Evolutionary conservation across 1,284 basidiomycete species (phyloP).

Genomic region (Kwoniella shivajii): DNA sequence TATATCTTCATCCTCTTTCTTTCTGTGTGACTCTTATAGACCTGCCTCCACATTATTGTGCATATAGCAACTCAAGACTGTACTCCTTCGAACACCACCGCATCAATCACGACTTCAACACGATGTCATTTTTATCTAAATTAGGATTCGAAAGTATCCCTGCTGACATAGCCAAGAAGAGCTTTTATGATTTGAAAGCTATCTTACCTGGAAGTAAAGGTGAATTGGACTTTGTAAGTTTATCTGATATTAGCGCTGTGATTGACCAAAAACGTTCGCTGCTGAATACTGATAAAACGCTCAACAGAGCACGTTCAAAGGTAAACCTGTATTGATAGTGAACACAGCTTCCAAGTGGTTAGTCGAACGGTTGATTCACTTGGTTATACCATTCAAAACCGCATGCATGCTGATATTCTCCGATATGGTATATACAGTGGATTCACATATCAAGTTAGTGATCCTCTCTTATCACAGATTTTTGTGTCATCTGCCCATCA

Average conservation of each 20-base stretch:
- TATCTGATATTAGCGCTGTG: not conserved
- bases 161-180: slow-evolving; percentile 28
- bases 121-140: slow-evolving; percentile 15
- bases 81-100: not conserved
- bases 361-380: slow-evolving; percentile 16
- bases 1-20: too few relatives aligned
- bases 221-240: slow-evolving; percentile 47
- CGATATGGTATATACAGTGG: slow-evolving; percentile 25
- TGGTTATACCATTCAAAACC: too few relatives aligned
- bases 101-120: not conserved
- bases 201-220: slow-evolving; percentile 48
- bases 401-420: not conserved
- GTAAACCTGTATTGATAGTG: slow-evolving; percentile 60
- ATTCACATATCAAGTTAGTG: slow-evolving; percentile 47
- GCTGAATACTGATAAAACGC: not conserved
- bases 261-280: not conserved
- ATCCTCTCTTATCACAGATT: not conserved
- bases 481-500: not conserved
- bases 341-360: slow-evolving; percentile 60
- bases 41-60: too few relatives aligned
- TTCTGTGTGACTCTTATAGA: too few relatives aligned
- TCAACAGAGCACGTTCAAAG: slow-evolving; percentile 49
- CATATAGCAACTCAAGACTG: too few relatives aligned
- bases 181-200: slow-evolving; percentile 56
- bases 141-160: slow-evolving; percentile 44